Base-by-base conservation (phyloP, 257 asterid species). In the Scutellaria baicalensis region DNA sequence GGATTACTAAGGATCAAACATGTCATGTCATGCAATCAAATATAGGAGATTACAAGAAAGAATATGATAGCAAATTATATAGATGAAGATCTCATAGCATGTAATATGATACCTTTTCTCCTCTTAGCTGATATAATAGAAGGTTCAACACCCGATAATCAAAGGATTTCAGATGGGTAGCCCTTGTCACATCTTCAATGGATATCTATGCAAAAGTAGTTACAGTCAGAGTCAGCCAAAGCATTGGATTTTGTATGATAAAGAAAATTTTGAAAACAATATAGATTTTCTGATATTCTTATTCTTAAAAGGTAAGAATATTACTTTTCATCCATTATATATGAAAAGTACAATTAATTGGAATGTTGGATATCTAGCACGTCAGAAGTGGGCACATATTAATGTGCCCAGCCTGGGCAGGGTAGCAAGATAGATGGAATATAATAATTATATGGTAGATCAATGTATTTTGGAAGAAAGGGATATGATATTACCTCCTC, bases 131-230 rank as follows among this genome's bases (percentile, higher is more conserved):
- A 77, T 86, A 94, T 50, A 94, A 66, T 54, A 91, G 82, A 76
- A 91, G 95, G 84, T 91, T 89, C 79, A 94, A 85, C 76, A 91
- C 92, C 40, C 97, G 88, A 72, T 88, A 91, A 76, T 94, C 99
- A 27, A 94, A 94, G 52, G 99, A 94, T 80, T 94, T 94, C 79
- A 91, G 78, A 79, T 81, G 89, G 68, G 88, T 82, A 47, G 99
- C 99, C 80, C 79, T 85, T 45, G 61, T 86, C 45, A 80, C 93
- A 70, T 91, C 99, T 74, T 80, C 89, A 75, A 94, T 81, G 42
- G 85, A 85, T 72, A 86, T 82, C 97, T 91, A 74, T 23, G 6
- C 64, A 66, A 71, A 63, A 66, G n/a, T 47, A 60, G 43, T 57
- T 77, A 84, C 70, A 60, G 66, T 60, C 52, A 74, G 62, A 67